These are phyloP conservation scores for Mycena pura DNA, from an alignment of 768 basidiomycete species.

Conservation along the genomic window DNA sequence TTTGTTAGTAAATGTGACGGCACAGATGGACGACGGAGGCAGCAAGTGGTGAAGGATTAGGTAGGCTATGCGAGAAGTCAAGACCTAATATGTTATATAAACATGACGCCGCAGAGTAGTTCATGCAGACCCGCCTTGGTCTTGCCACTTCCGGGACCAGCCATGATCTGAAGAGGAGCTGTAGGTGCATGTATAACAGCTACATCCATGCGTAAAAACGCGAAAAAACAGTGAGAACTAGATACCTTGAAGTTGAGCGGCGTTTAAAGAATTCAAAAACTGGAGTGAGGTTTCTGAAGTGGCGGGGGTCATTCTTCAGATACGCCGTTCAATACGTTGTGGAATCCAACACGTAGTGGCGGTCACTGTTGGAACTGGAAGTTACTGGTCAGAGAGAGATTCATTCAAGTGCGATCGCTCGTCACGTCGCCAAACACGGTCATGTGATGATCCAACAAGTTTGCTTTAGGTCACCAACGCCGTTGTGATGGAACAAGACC, in stretches of 20 bases:
- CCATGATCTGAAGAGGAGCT: slow-evolving; percentile 78
- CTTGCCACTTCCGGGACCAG: slow-evolving; percentile 80
- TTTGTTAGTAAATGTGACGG: slow-evolving; percentile 90
- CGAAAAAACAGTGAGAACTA: not conserved
- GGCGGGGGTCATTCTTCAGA: not conserved
- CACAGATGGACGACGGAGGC: slow-evolving; percentile 67
- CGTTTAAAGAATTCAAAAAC: slow-evolving; percentile 40
- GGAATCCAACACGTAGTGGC: not conserved
- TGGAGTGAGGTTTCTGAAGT: not conserved
- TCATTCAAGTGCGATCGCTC: not conserved
- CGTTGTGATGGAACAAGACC: slow-evolving; percentile 31
- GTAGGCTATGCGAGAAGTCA: slow-evolving; percentile 73
- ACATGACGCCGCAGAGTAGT: not conserved
- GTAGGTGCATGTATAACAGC: slow-evolving; percentile 71
- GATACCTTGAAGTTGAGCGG: slow-evolving; percentile 48
- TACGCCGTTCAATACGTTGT: too few relatives aligned
- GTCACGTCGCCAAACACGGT: slow-evolving; percentile 4
- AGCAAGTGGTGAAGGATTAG: slow-evolving; percentile 61
- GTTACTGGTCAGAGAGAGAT: not conserved
- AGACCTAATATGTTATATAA: slow-evolving; percentile 45
- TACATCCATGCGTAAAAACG: slow-evolving; percentile 31
- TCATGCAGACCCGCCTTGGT: slow-evolving; percentile 51
- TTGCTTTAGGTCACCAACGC: not conserved
- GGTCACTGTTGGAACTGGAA: not conserved
- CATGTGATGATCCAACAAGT: slow-evolving; percentile 8